phyloP scores from a whole-genome alignment of 768 basidiomycete genomes.

The Tricholomella constricta region DNA sequence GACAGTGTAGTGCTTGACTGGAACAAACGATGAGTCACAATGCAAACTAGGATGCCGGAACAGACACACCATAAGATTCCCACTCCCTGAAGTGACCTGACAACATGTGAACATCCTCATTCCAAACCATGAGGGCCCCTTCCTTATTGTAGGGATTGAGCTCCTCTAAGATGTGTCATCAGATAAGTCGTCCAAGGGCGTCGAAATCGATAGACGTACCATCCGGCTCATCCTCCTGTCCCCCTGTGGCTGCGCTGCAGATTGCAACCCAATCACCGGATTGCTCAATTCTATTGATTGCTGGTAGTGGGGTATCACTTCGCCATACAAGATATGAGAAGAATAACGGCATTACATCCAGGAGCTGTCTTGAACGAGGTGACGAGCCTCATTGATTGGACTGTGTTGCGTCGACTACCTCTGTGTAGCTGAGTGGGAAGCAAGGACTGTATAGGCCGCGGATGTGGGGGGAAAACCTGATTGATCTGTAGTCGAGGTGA shows the following conservation, averaged over 20 bases:
- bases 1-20: slow-evolving; percentile 55
- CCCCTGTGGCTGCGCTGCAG: slow-evolving; percentile 48
- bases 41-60: background rate
- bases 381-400: slow-evolving; percentile 19
- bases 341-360: slow-evolving; percentile 37
- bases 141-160: slow-evolving; percentile 46
- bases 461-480: slow-evolving; percentile 1
- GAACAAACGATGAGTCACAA: slow-evolving; percentile 14
- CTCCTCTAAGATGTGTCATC: slow-evolving; percentile 22
- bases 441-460: background rate
- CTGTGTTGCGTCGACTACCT: background rate
- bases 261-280: slow-evolving; percentile 40
- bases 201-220: slow-evolving; percentile 21
- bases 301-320: slow-evolving; percentile 28
- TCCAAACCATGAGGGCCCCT: slow-evolving; percentile 49
- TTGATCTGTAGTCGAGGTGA: background rate
- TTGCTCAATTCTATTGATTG: slow-evolving; percentile 56
- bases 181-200: background rate
- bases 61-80: background rate
- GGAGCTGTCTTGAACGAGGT: slow-evolving; percentile 44
- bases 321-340: background rate
- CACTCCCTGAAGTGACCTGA: slow-evolving; percentile 22
- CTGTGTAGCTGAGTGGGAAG: slow-evolving; percentile 9
- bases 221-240: slow-evolving; percentile 34
- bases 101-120: slow-evolving; percentile 21